phyloP scores from a whole-genome alignment of 2,329 filamentous ascomycete genomes.

The Magnaporthales sp. region DNA sequence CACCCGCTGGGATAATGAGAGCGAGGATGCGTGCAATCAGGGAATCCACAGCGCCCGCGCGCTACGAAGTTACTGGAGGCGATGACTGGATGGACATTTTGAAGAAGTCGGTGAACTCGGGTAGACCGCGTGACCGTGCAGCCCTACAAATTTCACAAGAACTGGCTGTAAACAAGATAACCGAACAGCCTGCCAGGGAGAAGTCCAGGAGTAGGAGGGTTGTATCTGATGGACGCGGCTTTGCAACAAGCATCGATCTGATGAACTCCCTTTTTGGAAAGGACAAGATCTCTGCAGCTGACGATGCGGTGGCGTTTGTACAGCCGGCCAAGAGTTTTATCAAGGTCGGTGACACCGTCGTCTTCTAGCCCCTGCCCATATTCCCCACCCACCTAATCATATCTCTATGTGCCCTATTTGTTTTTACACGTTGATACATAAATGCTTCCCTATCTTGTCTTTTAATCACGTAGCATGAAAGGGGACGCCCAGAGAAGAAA shows the following conservation, averaged over 20 bases:
- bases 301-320: conserved; percentile 22
- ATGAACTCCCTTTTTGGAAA: conserved; percentile 91
- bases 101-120: conserved; percentile 85
- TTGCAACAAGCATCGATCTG: conserved; percentile 84
- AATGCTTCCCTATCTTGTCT: conserved; percentile 11
- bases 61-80: conserved; percentile 54
- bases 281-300: conserved; percentile 47
- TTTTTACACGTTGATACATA: conserved; percentile 1
- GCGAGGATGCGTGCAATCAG: conserved; percentile 57
- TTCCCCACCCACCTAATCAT: not conserved
- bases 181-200: conserved; percentile 34
- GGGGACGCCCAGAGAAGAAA: conserved; percentile 18
- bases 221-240: conserved; percentile 50
- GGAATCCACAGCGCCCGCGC: conserved; percentile 47
- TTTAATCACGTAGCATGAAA: conserved; percentile 17
- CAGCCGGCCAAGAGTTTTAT: conserved; percentile 58
- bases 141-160: conserved; percentile 54
- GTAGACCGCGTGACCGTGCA: conserved; percentile 77
- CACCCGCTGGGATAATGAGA: conserved; percentile 53
- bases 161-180: conserved; percentile 31
- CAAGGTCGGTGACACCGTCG: conserved; percentile 68
- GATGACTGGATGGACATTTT: conserved; percentile 93
- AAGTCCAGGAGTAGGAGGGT: conserved; percentile 20
- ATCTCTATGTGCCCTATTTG: conserved; percentile 5
- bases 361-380: conserved; percentile 16